Conservation (phyloP, 495 filamentous ascomycete genomes). For the Penicillium angulare region DNA sequence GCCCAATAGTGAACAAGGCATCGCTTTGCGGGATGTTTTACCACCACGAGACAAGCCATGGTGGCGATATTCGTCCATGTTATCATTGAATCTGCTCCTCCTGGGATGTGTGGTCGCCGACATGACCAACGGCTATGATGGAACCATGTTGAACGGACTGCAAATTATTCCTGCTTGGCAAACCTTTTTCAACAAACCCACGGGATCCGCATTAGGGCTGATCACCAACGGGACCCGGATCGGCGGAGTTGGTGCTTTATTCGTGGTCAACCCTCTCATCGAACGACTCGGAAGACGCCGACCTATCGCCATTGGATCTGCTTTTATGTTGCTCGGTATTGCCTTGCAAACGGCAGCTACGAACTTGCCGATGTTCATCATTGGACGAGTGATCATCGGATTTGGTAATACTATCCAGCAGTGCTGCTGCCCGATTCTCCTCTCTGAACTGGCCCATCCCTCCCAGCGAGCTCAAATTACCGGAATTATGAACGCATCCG, state of each 20-base stretch:
- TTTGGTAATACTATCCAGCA: constrained; percentile 33
- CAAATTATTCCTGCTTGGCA: constrained; percentile 17
- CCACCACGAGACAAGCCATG: too few species aligned
- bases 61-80: too few species aligned
- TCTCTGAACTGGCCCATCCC: constrained; percentile 60
- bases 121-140: constrained; percentile 25
- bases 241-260: constrained; percentile 6
- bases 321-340: constrained; percentile 1
- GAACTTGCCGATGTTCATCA: constrained; percentile 1
- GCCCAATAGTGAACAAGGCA: too few species aligned
- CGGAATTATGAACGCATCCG: background rate
- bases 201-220: constrained; percentile 19
- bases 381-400: constrained; percentile 1
- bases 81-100: too few species aligned
- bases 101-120: too few species aligned
- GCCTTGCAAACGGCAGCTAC: constrained; percentile 2
- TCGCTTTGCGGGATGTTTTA: too few species aligned
- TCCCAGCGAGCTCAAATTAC: constrained; percentile 22
- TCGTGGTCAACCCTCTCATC: background rate
- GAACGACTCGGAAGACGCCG: constrained; percentile 9
- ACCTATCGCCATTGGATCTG: background rate
- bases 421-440: constrained; percentile 52
- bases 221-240: constrained; percentile 21
- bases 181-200: constrained; percentile 14
- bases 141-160: constrained; percentile 22